Conservation (phyloP, 106 monocot species). For the Cymbidium sinense region DNA sequence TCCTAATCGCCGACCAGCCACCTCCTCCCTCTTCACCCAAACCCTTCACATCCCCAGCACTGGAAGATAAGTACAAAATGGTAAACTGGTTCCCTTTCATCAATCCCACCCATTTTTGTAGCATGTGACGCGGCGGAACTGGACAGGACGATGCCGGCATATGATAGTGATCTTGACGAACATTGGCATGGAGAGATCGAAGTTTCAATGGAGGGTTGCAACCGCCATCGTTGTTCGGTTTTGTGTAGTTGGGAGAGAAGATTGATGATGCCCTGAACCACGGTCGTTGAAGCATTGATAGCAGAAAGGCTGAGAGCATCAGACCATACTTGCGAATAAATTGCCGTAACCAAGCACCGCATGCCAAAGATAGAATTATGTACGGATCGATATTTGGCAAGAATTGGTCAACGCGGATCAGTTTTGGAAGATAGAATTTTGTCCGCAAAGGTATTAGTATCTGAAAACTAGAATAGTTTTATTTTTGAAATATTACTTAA, state of each 20-base stretch:
- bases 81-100: conserved; percentile 27
- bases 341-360: conserved; percentile 40
- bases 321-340: conserved; percentile 32
- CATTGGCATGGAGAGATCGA: conserved; percentile 47
- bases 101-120: conserved; percentile 36
- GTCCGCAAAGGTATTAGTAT: neutral
- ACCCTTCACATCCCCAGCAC: conserved; percentile 45
- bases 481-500: no score
- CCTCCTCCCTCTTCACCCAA: conserved; percentile 26
- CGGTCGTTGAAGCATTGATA: conserved; percentile 33
- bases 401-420: no score
- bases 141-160: conserved; percentile 38
- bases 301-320: conserved; percentile 44
- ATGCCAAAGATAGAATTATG: neutral
- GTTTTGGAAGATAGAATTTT: no score
- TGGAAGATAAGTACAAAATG: conserved; percentile 27
- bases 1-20: conserved; percentile 26
- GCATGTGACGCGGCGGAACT: conserved; percentile 33
- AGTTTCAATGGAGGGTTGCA: conserved; percentile 40
- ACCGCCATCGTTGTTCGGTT: conserved; percentile 31
- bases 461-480: no score
- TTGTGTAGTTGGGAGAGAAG: conserved; percentile 26
- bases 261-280: conserved; percentile 29
- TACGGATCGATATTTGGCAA: no score
- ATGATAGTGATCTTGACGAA: conserved; percentile 33